Conservation (phyloP, 805 yeast genomes). For the Isabelozyma heimii region DNA sequence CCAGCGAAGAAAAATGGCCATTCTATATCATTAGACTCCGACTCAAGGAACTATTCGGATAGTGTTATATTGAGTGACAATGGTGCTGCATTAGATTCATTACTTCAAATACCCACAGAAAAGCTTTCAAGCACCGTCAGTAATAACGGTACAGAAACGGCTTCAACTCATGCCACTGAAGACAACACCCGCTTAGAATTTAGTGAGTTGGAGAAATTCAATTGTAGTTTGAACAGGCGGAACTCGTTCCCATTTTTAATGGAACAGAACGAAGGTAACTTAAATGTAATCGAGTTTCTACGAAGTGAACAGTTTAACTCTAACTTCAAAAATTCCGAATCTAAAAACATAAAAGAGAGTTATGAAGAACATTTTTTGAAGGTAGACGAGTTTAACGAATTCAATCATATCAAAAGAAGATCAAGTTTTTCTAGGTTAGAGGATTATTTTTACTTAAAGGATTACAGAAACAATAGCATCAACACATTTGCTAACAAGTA, state of each 20-base stretch:
- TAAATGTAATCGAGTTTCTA: constrained; percentile 17
- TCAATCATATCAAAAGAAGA: background rate
- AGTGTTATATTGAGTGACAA: background rate
- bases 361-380: constrained; percentile 2
- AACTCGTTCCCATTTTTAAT: constrained; percentile 29
- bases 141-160: background rate
- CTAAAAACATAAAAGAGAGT: constrained; percentile 4
- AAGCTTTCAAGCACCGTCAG: background rate
- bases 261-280: constrained; percentile 13
- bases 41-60: too few relatives aligned
- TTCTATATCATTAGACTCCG: background rate
- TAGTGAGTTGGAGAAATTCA: constrained; percentile 9
- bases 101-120: constrained; percentile 13
- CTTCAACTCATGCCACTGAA: background rate
- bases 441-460: constrained; percentile 1
- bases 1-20: background rate
- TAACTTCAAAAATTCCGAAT: background rate
- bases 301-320: constrained; percentile 4
- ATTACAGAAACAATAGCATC: constrained; percentile 6
- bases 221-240: constrained; percentile 25
- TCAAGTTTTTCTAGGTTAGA: constrained; percentile 2
- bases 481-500: constrained; percentile 15
- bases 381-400: constrained; percentile 13
- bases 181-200: background rate
- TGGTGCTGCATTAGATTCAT: constrained; percentile 12